Evolutionary conservation across 106 monocot species (phyloP), one percentile per base, ranked within the genome.

Genomic region (Acanthochlamys bracteata): DNA sequence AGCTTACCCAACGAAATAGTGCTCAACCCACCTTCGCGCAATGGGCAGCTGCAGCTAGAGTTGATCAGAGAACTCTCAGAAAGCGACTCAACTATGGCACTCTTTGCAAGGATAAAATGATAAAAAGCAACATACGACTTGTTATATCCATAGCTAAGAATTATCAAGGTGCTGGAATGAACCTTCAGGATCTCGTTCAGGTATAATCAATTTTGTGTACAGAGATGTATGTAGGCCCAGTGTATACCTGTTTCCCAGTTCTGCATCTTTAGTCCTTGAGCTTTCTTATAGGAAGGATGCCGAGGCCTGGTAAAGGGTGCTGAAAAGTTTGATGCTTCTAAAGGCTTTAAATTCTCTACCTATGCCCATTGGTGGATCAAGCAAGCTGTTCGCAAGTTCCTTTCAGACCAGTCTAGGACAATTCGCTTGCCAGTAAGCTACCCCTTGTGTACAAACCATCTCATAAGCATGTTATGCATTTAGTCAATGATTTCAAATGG

Each of bases 281-380:
- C 33, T 64, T 71, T 15, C 60, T 72, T 43, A 0, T 71, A 96
- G 95, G 95, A 90, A 84, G 95, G 95, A 64, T 90, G 86, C 39
- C 71, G 90, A 57, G 95, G 95, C 25, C 69, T 96, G 21, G 75
- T 90, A 65, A 88, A 80, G 64, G 95, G 87, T 70, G 80, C 82
- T 66, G 95, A 96, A 70, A 96, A 90, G 64, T 96, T 96, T 80
- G 95, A 96, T 77, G 90, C 84, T 56, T 80, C 95, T n/a, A 96
- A 96, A 69, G 95, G 95, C 25, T 96, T 96, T 60, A 90, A 88
- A 67, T 96, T 96, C 69, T 96, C 95, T 26, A 96, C 95, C 0
- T 96, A 96, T 76, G 90, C 95, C 20, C 88, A 96, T 76, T 96
- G 90, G 90, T 96, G 95, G 90, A 90, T 96, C 63, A 90, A 82